Evolutionary conservation across 2,329 filamentous ascomycete genomes (phyloP).

Genomic region (Colletotrichum camelliae): DNA sequence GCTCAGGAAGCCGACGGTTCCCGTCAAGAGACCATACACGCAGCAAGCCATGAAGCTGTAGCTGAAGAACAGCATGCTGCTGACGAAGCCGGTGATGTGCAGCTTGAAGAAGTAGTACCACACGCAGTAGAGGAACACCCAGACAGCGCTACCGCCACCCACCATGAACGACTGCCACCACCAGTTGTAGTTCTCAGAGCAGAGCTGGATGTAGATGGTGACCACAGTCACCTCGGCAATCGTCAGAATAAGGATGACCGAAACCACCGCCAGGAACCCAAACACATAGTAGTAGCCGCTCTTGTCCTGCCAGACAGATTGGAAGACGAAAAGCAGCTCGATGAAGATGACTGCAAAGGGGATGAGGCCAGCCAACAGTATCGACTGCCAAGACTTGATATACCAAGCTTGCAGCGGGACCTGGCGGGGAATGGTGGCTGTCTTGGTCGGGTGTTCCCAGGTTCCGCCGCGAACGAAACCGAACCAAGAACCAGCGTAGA

Average conservation of each 20-base stretch:
- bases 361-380: slow-evolving; percentile 76
- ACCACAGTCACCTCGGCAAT: slow-evolving; percentile 86
- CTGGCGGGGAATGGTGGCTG: slow-evolving; percentile 72
- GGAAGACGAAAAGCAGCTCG: slow-evolving; percentile 85
- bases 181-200: slow-evolving; percentile 88
- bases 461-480: slow-evolving; percentile 71
- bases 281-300: slow-evolving; percentile 93
- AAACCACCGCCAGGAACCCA: slow-evolving; percentile 80
- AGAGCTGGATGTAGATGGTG: slow-evolving; percentile 81
- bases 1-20: slow-evolving; percentile 84
- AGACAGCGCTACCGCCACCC: slow-evolving; percentile 76
- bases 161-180: slow-evolving; percentile 90
- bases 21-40: slow-evolving; percentile 81
- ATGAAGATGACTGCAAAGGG: slow-evolving; percentile 90
- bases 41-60: slow-evolving; percentile 84
- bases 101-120: slow-evolving; percentile 86
- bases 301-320: slow-evolving; percentile 89
- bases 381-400: slow-evolving; percentile 64
- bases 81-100: slow-evolving; percentile 81
- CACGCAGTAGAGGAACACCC: slow-evolving; percentile 82
- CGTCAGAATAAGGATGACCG: slow-evolving; percentile 73
- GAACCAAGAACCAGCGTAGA: slow-evolving; percentile 80
- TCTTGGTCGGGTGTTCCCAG: slow-evolving; percentile 85
- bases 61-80: slow-evolving; percentile 81
- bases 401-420: slow-evolving; percentile 82